phyloP scores from a whole-genome alignment of 495 filamentous ascomycete species.

The Lepraria neglecta region DNA sequence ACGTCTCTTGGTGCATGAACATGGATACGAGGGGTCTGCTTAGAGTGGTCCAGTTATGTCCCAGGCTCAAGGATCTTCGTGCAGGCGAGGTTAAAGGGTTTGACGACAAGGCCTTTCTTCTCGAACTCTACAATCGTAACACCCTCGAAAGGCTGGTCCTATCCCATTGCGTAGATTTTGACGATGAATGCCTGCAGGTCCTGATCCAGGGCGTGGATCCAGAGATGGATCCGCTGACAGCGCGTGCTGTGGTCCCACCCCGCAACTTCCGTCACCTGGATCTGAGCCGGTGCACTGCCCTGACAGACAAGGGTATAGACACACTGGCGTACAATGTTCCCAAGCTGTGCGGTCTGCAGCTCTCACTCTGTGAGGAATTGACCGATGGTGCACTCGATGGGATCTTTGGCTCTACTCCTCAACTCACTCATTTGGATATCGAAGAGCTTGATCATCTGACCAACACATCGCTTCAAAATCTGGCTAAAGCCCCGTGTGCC shows the following conservation, averaged over 20 bases:
- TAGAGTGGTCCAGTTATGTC: constrained; percentile 65
- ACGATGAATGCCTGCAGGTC: constrained; percentile 60
- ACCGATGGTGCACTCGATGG: constrained; percentile 67
- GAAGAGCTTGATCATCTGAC: constrained; percentile 78
- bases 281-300: constrained; percentile 63
- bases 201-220: constrained; percentile 69
- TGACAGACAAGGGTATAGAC: constrained; percentile 66
- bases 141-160: constrained; percentile 73
- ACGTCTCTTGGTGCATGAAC: constrained; percentile 85
- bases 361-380: constrained; percentile 63
- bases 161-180: constrained; percentile 66
- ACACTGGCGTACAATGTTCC: constrained; percentile 69
- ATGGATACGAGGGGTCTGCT: constrained; percentile 77
- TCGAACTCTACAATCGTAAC: constrained; percentile 71
- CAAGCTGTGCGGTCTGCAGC: constrained; percentile 69
- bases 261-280: constrained; percentile 80
- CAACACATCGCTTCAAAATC: constrained; percentile 61
- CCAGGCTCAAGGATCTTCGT: constrained; percentile 67
- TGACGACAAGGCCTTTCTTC: constrained; percentile 59
- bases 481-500: constrained; percentile 70
- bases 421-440: constrained; percentile 79
- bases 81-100: constrained; percentile 80
- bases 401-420: constrained; percentile 66
- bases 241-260: constrained; percentile 66
- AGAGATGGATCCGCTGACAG: constrained; percentile 70